Evolutionary conservation across 805 yeast species (phyloP).

Genomic region (Metschnikowia vanudenii): DNA sequence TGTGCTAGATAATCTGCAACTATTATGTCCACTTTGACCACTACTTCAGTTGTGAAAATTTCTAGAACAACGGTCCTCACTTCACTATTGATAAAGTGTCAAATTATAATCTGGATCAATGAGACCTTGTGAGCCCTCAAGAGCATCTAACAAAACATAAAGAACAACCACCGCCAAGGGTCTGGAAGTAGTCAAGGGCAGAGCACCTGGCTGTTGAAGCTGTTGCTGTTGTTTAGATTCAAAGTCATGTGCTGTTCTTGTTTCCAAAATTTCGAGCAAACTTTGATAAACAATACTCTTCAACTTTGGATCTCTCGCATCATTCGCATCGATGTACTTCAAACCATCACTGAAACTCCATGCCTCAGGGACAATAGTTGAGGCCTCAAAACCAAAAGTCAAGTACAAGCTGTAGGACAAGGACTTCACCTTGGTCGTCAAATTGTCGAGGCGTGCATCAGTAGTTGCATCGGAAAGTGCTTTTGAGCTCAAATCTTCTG

Average conservation of each 20-base stretch:
- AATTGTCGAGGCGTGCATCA: conserved; percentile 23
- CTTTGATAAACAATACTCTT: conserved; percentile 32
- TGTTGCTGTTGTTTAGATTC: conserved; percentile 36
- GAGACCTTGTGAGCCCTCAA: conserved; percentile 47
- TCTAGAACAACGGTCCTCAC: too few species aligned
- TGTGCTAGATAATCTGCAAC: too few species aligned
- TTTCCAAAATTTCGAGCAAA: conserved; percentile 42
- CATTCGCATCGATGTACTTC: conserved; percentile 35
- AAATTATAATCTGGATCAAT: conserved; percentile 64
- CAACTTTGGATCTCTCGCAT: conserved; percentile 33
- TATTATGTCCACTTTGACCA: too few species aligned
- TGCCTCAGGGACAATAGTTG: conserved; percentile 28
- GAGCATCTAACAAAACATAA: conserved; percentile 53
- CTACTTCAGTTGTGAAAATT: too few species aligned
- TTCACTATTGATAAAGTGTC: too few species aligned
- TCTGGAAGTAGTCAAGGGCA: conserved; percentile 16
- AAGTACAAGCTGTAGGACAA: conserved; percentile 30
- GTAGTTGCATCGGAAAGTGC: neutral
- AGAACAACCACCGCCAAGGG: conserved; percentile 57
- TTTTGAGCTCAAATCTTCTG: neutral
- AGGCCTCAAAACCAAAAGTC: conserved; percentile 33
- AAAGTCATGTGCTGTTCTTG: conserved; percentile 44
- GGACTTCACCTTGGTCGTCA: conserved; percentile 27
- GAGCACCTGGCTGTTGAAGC: conserved; percentile 13
- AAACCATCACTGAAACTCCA: conserved; percentile 6